Base-by-base conservation (phyloP, 2,329 filamentous ascomycete genomes). In the Ceratocystis papillata region DNA sequence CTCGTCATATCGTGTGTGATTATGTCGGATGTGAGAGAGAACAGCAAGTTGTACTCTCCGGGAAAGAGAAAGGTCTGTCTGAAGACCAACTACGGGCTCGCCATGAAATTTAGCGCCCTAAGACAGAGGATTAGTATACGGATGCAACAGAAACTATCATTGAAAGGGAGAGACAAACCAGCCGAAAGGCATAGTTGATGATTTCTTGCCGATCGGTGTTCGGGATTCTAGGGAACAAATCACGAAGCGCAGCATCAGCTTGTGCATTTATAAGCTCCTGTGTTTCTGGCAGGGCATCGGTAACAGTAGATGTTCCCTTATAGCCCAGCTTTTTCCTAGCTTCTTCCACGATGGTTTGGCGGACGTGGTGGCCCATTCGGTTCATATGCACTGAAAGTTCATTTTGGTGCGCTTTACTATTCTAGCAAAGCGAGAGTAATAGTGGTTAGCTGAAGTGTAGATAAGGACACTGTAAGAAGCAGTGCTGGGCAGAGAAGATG, bases 11-110 rank as follows among this genome's bases (percentile, higher is more conserved):
- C 82, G 79, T 5, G 85, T 87, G 70, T 86, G 83, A n/a, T 74
- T 83, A 71, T 87, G 85, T 53, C 85, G 79, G 70, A 87, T 87
- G 71, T 87, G 84, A 66, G 85, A 84, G 70, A 87, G 77, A 8
- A 85, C 83, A 46, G 85, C 85, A 62, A 87, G 79, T 72, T 87
- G 84, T 60, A 86, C 84, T 67, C 85, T 79, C 25, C 83, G 81
- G 50, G 83, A 82, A 55, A 87, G 76, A 8, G 83, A 76, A 60
- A 87, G 76, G 62, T 82, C 76, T 45, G 75, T 71, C 30, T 81
- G 82, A 68, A 85, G 76, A 48, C 84, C 84, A 69, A 87, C 84
- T 66, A 80, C 80, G 45, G 77, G 77, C 66, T 82, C 79, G 69
- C 79, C 80, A 69, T 81, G 80, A 69, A 79, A 80, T 57, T 73